phyloP scores from a whole-genome alignment of 306 rosid genomes.

The Luffa acutangula region DNA sequence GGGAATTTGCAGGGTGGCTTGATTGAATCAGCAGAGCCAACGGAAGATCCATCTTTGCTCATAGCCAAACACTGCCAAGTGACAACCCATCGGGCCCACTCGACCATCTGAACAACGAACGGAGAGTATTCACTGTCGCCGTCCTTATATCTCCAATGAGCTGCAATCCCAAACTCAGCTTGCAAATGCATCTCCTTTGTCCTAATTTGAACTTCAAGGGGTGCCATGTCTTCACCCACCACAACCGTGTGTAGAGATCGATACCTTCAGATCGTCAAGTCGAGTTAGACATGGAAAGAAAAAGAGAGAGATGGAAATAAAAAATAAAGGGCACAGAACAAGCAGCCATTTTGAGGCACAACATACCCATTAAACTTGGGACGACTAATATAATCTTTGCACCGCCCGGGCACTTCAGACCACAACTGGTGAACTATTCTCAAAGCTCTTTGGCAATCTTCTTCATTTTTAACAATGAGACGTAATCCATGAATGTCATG shows the following conservation, averaged over 20 bases:
- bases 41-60: constrained; percentile 58
- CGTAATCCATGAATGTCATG: constrained; percentile 92
- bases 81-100: constrained; percentile 97
- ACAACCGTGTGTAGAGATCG: constrained; percentile 89
- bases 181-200: constrained; percentile 92
- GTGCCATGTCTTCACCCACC: constrained; percentile 56
- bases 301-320: background rate
- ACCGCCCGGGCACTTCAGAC: constrained; percentile 78
- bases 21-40: constrained; percentile 35
- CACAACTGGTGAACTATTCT: constrained; percentile 62
- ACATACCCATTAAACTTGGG: constrained; percentile 93
- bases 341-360: background rate
- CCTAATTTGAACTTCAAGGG: constrained; percentile 89
- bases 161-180: constrained; percentile 96
- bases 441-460: constrained; percentile 77
- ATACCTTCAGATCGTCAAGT: constrained; percentile 37
- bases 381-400: constrained; percentile 63
- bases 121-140: constrained; percentile 78
- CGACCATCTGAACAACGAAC: constrained; percentile 90
- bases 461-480: constrained; percentile 77
- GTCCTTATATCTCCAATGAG: constrained; percentile 99
- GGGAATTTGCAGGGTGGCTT: constrained; percentile 89
- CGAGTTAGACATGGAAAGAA: background rate
- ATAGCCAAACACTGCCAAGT: constrained; percentile 95
- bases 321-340: constrained; percentile 14